Percentiles rank a stretch among this genome's conserved stretches.
phyloP scores from a whole-genome alignment of 495 filamentous ascomycete genomes.

The Penicillium daleae region DNA sequence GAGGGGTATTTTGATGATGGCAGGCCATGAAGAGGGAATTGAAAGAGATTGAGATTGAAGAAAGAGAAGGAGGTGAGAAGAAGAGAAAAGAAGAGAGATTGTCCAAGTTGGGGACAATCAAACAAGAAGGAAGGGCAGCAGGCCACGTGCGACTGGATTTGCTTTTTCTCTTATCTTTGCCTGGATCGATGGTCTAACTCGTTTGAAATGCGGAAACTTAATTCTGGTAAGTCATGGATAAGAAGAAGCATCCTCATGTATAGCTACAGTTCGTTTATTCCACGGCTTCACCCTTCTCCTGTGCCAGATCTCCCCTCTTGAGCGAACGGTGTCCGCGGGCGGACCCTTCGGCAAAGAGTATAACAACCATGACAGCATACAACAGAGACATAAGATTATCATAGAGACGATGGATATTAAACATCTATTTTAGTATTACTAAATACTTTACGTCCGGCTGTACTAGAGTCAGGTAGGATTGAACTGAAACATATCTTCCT shows the following conservation, averaged over 20 bases:
- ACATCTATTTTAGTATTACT: too few species aligned
- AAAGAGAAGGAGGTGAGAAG: background rate
- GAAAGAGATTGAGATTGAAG: too few species aligned
- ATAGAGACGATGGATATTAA: too few species aligned
- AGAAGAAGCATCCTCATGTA: slow-evolving; percentile 5
- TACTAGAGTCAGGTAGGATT: slow-evolving; percentile 39
- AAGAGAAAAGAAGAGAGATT: background rate
- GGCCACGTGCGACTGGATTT: background rate
- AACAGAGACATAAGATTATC: background rate
- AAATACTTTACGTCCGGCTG: too few species aligned
- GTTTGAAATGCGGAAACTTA: background rate
- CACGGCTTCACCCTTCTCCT: slow-evolving; percentile 9
- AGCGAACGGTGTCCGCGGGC: slow-evolving; percentile 29
- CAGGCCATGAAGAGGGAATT: too few species aligned
- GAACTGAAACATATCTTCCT: slow-evolving; percentile 61
- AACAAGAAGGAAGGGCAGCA: background rate
- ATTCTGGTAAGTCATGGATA: background rate
- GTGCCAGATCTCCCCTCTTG: background rate
- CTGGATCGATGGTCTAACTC: slow-evolving; percentile 2
- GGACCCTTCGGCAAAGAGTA: background rate
- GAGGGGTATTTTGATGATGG: background rate
- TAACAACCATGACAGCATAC: background rate
- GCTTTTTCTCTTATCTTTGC: slow-evolving; percentile 4
- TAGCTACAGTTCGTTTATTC: background rate
- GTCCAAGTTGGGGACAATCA: background rate